Percentiles rank a stretch among this genome's conserved stretches.
Evolutionary conservation across 129 eudicot species (phyloP).

Genomic region (Helianthus tuberosus): DNA sequence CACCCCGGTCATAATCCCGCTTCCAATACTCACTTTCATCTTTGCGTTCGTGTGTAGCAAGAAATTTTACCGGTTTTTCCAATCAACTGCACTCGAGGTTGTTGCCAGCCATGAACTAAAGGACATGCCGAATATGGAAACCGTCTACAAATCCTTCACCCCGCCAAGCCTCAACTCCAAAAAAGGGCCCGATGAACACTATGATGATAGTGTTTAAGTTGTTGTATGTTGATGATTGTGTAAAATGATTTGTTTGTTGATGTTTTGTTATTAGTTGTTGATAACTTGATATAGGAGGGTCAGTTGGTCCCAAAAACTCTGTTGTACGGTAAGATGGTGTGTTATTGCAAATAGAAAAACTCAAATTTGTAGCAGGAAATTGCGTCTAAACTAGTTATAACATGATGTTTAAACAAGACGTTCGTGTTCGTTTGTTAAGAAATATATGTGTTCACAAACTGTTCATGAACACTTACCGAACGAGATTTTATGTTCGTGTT

Average conservation of each 20-base stretch:
- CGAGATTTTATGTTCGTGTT: too few species aligned
- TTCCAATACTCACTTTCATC: conserved; percentile 62
- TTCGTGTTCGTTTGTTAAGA: too few species aligned
- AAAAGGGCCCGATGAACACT: conserved; percentile 44
- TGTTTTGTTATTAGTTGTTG: conserved; percentile 15
- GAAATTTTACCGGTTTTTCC: conserved; percentile 70
- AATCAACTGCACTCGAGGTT: conserved; percentile 67
- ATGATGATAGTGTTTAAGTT: conserved; percentile 47
- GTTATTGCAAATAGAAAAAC: neutral
- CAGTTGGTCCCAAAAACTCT: neutral
- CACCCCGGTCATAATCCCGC: conserved; percentile 57
- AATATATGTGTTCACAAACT: too few species aligned
- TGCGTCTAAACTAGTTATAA: too few species aligned
- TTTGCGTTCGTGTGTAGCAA: conserved; percentile 57
- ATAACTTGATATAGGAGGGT: neutral
- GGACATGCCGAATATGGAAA: conserved; percentile 80
- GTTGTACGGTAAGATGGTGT: neutral
- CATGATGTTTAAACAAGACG: too few species aligned
- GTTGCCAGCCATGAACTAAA: conserved; percentile 46
- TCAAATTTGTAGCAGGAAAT: neutral
- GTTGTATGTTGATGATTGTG: conserved; percentile 1
- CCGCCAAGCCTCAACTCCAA: conserved; percentile 62
- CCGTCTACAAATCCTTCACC: conserved; percentile 50
- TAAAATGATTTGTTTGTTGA: conserved; percentile 19
- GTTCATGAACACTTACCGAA: too few species aligned